These are phyloP conservation scores for Exophiala alcalophila DNA, from an alignment of 2,329 filamentous ascomycete species.

Conservation along the genomic window DNA sequence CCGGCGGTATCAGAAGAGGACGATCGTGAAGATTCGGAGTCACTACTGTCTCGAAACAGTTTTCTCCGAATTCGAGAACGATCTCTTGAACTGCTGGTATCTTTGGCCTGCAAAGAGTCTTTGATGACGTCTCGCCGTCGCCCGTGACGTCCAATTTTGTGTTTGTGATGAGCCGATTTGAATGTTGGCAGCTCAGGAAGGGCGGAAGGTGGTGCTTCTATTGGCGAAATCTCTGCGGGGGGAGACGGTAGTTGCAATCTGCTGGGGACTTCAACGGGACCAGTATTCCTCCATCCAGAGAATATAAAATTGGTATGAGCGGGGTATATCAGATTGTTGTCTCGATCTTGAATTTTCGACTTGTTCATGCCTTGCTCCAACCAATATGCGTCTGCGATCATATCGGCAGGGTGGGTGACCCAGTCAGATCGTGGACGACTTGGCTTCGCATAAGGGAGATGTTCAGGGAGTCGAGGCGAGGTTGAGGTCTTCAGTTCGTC, in stretches of 20 bases:
- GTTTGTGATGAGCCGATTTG: constrained; percentile 24
- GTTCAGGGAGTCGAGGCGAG: constrained; percentile 31
- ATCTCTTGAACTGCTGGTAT: constrained; percentile 21
- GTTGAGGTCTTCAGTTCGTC: constrained; percentile 36
- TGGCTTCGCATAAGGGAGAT: constrained; percentile 49
- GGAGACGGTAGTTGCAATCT: constrained; percentile 22
- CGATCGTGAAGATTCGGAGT: constrained; percentile 23
- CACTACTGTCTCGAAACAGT: constrained; percentile 24
- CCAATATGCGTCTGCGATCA: constrained; percentile 90
- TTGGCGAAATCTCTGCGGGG: constrained; percentile 10
- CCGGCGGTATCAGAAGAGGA: constrained; percentile 14
- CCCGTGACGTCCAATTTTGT: constrained; percentile 9
- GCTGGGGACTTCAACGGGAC: constrained; percentile 20
- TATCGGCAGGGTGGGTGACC: constrained; percentile 76
- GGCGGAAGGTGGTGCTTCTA: constrained; percentile 27
- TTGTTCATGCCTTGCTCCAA: constrained; percentile 79
- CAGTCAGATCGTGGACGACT: constrained; percentile 78
- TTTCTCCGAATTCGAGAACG: constrained; percentile 18
- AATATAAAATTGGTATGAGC: constrained; percentile 31
- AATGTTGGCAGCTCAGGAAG: constrained; percentile 27
- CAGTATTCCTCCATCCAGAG: constrained; percentile 31
- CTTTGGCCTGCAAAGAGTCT: constrained; percentile 21
- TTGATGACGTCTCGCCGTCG: constrained; percentile 22
- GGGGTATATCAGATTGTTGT: constrained; percentile 68
- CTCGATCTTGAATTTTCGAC: constrained; percentile 72